Base-by-base conservation (phyloP, 768 basidiomycete genomes). In the Auricularia heimuer region DNA sequence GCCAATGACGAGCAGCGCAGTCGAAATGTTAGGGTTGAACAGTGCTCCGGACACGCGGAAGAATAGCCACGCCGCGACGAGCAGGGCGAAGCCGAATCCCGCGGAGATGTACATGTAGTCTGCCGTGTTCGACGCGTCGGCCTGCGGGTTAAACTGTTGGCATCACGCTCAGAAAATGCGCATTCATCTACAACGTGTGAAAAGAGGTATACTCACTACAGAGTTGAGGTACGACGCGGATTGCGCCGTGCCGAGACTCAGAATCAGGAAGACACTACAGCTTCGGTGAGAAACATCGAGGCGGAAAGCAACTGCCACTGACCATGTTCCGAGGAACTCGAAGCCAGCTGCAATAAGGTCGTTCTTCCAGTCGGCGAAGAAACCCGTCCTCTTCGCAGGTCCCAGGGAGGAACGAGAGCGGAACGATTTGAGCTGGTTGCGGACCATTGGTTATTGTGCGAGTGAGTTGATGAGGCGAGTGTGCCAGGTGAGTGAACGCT, bases 61-160 rank as follows among this genome's bases (percentile, higher is more conserved):
- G 73, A 88, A 89, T 10, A 87, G 69, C 86, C 87, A 89, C 10
- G 82, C 85, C 3, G 83, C 82, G 56, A 84, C 79, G 62, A 88
- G 76, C 60, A 89, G 79, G 67, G 81, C 81, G 61, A 88, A 71
- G 1, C 88, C 86, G 1, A 60, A 60, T 6, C 56, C 56, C 16
- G 24, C 21, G 16, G 56, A 60, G 29, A 60, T 18, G 56, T 33
- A 60, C 56, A 60, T 60, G 56, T 0, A 60, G 1, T 60, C 56
- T 1, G 29, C 34, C 0, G 29, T 60, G 0, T 29, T 60, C 0
- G 56, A 60, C 29, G 34, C 0, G 56, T 29, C 34, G 0, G 24
- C 56, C 3, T 14, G 16, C 3, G 56, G 56, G 12, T 60, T 60
- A 1, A 14, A 12, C 56, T 60, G 24, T 12, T 4, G n/a, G n/a